A percentile compares a stretch with the other conserved stretches of the same genome.
Evolutionary conservation across 2,329 filamentous ascomycete genomes (phyloP).

Genomic region (Chaetomium strumarium): DNA sequence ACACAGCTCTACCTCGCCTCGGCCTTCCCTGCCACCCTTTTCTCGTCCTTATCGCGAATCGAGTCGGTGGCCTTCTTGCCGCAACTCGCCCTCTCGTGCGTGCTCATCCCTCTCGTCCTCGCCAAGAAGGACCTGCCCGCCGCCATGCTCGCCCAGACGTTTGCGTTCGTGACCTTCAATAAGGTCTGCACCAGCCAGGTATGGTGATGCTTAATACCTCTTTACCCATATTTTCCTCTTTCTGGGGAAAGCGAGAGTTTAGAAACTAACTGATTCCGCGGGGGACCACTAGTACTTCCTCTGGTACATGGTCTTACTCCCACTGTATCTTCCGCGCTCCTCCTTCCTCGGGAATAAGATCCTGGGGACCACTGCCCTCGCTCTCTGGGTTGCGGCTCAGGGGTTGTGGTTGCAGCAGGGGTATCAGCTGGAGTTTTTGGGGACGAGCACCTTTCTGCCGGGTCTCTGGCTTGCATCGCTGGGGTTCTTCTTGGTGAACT

Average conservation of each 20-base stretch:
- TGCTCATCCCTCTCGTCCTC: conserved; percentile 63
- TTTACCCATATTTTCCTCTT: background rate
- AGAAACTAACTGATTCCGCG: too few relatives aligned
- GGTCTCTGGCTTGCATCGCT: conserved; percentile 73
- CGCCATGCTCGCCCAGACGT: conserved; percentile 90
- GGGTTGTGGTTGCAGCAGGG: conserved; percentile 70
- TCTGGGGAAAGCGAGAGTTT: background rate
- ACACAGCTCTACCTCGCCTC: conserved; percentile 83
- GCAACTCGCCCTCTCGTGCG: conserved; percentile 72
- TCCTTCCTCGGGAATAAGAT: conserved; percentile 56
- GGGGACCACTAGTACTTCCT: conserved; percentile 71
- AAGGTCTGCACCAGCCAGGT: conserved; percentile 99
- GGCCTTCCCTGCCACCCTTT: conserved; percentile 39
- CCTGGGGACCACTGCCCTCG: conserved; percentile 59
- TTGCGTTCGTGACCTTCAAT: conserved; percentile 96
- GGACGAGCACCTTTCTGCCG: conserved; percentile 75
- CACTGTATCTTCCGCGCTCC: conserved; percentile 80
- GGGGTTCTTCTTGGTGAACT: conserved; percentile 78
- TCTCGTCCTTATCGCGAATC: conserved; percentile 35
- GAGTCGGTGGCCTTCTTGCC: conserved; percentile 86
- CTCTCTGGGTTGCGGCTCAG: conserved; percentile 72
- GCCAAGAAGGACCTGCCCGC: conserved; percentile 76
- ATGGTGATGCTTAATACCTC: conserved; percentile 28
- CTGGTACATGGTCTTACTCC: conserved; percentile 93
- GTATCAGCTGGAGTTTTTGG: conserved; percentile 73